phyloP scores from a whole-genome alignment of 2,329 filamentous ascomycete genomes.

The Trichoderma semiorbis region DNA sequence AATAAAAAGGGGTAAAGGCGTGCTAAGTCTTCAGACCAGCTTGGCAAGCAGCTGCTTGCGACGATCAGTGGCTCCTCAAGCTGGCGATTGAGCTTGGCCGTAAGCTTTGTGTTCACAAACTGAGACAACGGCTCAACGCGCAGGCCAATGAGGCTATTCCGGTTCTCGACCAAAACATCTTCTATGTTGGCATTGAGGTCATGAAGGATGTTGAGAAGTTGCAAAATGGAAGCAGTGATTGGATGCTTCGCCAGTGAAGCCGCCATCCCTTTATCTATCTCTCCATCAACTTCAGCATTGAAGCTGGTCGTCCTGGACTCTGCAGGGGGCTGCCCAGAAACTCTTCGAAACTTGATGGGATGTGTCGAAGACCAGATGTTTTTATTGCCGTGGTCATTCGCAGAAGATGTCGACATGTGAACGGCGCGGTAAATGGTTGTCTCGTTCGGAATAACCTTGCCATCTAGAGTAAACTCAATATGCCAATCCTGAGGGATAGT shows the following conservation, averaged over 20 bases:
- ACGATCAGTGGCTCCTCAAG: constrained; percentile 95
- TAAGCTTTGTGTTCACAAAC: constrained; percentile 98
- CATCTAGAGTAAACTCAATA: constrained; percentile 88
- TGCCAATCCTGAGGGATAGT: constrained; percentile 90
- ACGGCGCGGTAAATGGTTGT: constrained; percentile 96
- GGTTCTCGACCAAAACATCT: constrained; percentile 76
- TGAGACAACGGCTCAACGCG: constrained; percentile 83
- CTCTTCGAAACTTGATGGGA: constrained; percentile 85
- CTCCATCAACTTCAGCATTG: constrained; percentile 46
- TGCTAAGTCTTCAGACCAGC: constrained; percentile 93
- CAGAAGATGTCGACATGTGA: constrained; percentile 55
- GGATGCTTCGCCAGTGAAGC: constrained; percentile 79
- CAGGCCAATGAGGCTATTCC: constrained; percentile 63
- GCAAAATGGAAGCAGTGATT: constrained; percentile 81
- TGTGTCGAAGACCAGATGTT: constrained; percentile 90
- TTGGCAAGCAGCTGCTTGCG: constrained; percentile 91
- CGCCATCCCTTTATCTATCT: constrained; percentile 62
- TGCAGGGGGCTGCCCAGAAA: constrained; percentile 74
- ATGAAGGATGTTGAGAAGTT: constrained; percentile 84
- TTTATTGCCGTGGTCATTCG: constrained; percentile 64
- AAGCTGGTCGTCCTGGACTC: constrained; percentile 62
- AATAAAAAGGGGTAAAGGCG: constrained; percentile 95
- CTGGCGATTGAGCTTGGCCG: constrained; percentile 94
- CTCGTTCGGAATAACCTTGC: constrained; percentile 79
- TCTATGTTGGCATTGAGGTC: constrained; percentile 91